These are phyloP conservation scores for Hanseniaspora singularis DNA, from an alignment of 805 yeast species.

Conservation along the genomic window DNA sequence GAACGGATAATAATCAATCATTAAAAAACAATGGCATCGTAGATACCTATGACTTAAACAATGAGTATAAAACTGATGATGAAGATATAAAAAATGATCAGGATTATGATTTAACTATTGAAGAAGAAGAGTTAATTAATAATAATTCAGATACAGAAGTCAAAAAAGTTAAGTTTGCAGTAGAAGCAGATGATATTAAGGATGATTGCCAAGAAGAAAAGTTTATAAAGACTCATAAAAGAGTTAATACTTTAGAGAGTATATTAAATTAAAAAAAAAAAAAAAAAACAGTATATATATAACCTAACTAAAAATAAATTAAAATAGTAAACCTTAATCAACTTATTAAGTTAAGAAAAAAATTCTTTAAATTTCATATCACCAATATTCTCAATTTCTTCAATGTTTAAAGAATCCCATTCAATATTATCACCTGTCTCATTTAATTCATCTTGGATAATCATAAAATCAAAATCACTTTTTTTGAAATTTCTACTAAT, in stretches of 20 bases:
- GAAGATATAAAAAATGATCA: too few relatives aligned
- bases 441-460: conserved; percentile 27
- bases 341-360: neutral
- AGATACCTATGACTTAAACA: neutral
- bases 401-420: conserved; percentile 35
- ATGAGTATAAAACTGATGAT: neutral
- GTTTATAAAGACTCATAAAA: neutral
- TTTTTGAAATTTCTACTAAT: conserved; percentile 2
- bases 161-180: conserved; percentile 8
- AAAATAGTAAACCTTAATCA: too few relatives aligned
- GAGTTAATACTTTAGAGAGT: conserved; percentile 4
- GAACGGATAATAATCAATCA: too few relatives aligned
- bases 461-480: conserved; percentile 14
- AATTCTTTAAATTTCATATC: conserved; percentile 34
- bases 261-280: conserved; percentile 5
- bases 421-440: conserved; percentile 31
- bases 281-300: neutral
- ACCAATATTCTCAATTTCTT: conserved; percentile 49
- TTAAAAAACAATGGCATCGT: too few relatives aligned
- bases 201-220: neutral
- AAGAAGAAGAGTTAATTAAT: conserved; percentile 1
- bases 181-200: too few relatives aligned
- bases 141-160: neutral
- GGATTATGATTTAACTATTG: conserved; percentile 10
- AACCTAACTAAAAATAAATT: neutral